Percentiles rank a stretch among this genome's conserved stretches.
phyloP scores from a whole-genome alignment of 306 rosid species.

The Hippophae tibetana region DNA sequence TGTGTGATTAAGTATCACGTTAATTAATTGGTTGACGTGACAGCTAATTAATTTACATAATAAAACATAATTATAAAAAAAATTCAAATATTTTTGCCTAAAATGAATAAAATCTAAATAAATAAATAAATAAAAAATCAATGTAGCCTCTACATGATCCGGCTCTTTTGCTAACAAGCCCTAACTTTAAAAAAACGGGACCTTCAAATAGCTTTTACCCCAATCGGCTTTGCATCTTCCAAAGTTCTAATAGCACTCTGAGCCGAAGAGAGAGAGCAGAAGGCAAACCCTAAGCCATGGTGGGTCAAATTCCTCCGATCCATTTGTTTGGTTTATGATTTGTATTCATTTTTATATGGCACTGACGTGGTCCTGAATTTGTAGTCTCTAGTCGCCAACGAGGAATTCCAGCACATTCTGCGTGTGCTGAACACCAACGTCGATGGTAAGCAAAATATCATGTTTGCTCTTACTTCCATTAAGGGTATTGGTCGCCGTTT shows the following conservation, averaged over 20 bases:
- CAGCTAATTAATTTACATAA: no score
- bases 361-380: not conserved
- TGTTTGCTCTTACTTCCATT: constrained; percentile 60
- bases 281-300: constrained; percentile 26
- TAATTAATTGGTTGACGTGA: no score
- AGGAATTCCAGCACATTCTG: constrained; percentile 59
- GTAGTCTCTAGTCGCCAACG: constrained; percentile 57
- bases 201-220: not conserved
- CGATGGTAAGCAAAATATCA: constrained; percentile 55
- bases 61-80: no score
- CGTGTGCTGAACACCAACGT: constrained; percentile 64
- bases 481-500: constrained; percentile 61
- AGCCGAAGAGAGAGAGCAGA: not conserved
- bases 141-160: no score
- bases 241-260: not conserved
- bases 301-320: constrained; percentile 13
- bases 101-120: no score
- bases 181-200: no score
- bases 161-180: no score
- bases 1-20: no score
- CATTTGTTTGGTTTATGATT: not conserved
- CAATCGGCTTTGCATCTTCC: constrained; percentile 6
- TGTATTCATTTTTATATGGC: no score
- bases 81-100: no score
- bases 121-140: no score